Percentiles rank a stretch among this genome's conserved stretches.
Conservation (phyloP, 352 stramenopile species). For the Globisporangium camurandrum region DNA sequence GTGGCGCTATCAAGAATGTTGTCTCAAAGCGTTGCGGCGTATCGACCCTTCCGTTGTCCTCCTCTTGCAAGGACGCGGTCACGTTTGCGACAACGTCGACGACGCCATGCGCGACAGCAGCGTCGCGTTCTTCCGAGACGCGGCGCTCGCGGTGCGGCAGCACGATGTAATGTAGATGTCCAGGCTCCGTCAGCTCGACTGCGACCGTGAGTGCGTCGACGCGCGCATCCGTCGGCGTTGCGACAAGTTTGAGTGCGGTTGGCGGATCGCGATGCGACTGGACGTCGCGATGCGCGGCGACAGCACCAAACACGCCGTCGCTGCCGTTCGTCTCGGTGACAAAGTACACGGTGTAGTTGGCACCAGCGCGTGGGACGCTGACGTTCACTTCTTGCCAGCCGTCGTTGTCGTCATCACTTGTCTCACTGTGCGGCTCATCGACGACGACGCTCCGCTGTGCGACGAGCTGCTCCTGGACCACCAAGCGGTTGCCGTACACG, state of each 20-base stretch:
- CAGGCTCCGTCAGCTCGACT: slow-evolving; percentile 33
- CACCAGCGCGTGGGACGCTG: slow-evolving; percentile 33
- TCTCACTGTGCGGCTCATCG: slow-evolving; percentile 17
- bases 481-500: slow-evolving; percentile 58
- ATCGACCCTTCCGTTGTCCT: neutral
- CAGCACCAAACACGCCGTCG: slow-evolving; percentile 62
- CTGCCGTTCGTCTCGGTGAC: slow-evolving; percentile 64
- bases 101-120: slow-evolving; percentile 10
- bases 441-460: slow-evolving; percentile 28
- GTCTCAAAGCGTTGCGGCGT: neutral
- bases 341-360: slow-evolving; percentile 67
- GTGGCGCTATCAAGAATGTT: slow-evolving; percentile 35
- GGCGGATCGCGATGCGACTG: slow-evolving; percentile 40
- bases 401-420: slow-evolving; percentile 24
- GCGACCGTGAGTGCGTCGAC: slow-evolving; percentile 56
- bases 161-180: slow-evolving; percentile 60
- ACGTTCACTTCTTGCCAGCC: slow-evolving; percentile 52
- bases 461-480: slow-evolving; percentile 47
- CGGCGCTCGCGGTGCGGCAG: slow-evolving; percentile 27
- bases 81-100: slow-evolving; percentile 4
- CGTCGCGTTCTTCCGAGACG: slow-evolving; percentile 10
- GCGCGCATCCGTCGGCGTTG: slow-evolving; percentile 46
- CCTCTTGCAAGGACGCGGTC: neutral
- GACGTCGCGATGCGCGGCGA: slow-evolving; percentile 53
- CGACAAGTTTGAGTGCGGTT: slow-evolving; percentile 22